Conservation (phyloP, 495 filamentous ascomycete genomes). For the Neurospora africana region DNA sequence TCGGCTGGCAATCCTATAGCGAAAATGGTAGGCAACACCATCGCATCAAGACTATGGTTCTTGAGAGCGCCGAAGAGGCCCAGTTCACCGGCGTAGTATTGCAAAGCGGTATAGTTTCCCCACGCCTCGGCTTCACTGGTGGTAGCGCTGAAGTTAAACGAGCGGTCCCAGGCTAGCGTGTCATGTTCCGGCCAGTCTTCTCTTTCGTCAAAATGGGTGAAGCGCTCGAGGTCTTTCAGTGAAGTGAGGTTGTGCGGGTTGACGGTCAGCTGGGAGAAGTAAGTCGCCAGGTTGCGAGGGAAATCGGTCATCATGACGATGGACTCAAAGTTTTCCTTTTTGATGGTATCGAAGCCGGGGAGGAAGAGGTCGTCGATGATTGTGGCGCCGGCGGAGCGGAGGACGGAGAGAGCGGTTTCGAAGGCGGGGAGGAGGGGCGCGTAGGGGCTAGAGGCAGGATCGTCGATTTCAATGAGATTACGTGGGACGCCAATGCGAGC, state of each 20-base stretch:
- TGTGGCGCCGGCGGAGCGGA: slow-evolving; percentile 28
- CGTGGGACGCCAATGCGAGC: slow-evolving; percentile 51
- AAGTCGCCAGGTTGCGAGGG: slow-evolving; percentile 29
- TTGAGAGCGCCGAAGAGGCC: slow-evolving; percentile 25
- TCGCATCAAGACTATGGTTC: slow-evolving; percentile 28
- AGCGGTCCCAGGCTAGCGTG: slow-evolving; percentile 26
- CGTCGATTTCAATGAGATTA: slow-evolving; percentile 20
- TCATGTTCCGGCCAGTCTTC: slow-evolving; percentile 24
- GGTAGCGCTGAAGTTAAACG: slow-evolving; percentile 4
- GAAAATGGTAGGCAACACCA: slow-evolving; percentile 30
- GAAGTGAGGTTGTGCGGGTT: slow-evolving; percentile 38
- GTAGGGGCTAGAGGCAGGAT: neutral
- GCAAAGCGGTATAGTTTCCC: slow-evolving; percentile 7
- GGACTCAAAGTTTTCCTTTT: neutral
- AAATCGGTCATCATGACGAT: slow-evolving; percentile 29
- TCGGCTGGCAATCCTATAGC: slow-evolving; percentile 14
- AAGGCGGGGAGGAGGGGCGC: slow-evolving; percentile 12
- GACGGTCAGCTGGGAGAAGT: slow-evolving; percentile 32
- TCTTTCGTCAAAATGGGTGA: slow-evolving; percentile 15
- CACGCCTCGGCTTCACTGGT: neutral
- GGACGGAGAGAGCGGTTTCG: slow-evolving; percentile 14
- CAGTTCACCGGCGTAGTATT: slow-evolving; percentile 12
- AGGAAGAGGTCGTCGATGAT: slow-evolving; percentile 14
- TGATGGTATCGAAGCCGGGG: neutral
- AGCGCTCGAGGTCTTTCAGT: slow-evolving; percentile 21